Evolutionary conservation across 768 basidiomycete genomes (phyloP).

Genomic region (Xerocomus spinulosus): DNA sequence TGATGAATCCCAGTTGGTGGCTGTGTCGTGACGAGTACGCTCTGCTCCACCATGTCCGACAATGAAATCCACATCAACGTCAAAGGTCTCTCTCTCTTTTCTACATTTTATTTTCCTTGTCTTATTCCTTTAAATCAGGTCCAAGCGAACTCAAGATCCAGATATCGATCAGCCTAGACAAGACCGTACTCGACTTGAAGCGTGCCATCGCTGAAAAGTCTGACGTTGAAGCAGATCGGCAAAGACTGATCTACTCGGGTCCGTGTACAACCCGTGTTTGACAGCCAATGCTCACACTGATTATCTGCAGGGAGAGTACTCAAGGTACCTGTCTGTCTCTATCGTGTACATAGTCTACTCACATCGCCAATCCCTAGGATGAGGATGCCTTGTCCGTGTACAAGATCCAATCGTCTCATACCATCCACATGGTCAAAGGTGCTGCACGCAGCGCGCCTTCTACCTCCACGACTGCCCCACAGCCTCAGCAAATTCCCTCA

Average conservation of each 20-base stretch:
- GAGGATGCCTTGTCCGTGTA: slow-evolving; percentile 79
- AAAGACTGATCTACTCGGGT: slow-evolving; percentile 92
- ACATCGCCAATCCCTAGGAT: slow-evolving; percentile 44
- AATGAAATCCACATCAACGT: slow-evolving; percentile 62
- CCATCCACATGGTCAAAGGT: slow-evolving; percentile 93
- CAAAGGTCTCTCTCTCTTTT: slow-evolving; percentile 47
- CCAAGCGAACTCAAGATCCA: slow-evolving; percentile 92
- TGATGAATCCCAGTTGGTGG: slow-evolving; percentile 1
- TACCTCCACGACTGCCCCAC: slow-evolving; percentile 39
- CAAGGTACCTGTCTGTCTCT: slow-evolving; percentile 43
- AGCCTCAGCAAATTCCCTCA: slow-evolving; percentile 51
- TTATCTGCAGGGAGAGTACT: slow-evolving; percentile 67
- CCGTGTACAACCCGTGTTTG: slow-evolving; percentile 20
- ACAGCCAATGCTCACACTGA: background rate
- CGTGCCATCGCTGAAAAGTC: slow-evolving; percentile 80
- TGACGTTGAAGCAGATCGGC: slow-evolving; percentile 81
- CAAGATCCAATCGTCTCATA: slow-evolving; percentile 87
- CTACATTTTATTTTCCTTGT: too few species aligned
- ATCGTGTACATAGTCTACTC: background rate
- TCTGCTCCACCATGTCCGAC: slow-evolving; percentile 46
- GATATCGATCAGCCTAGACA: slow-evolving; percentile 73
- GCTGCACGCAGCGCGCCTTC: slow-evolving; percentile 43
- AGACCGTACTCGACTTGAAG: slow-evolving; percentile 90
- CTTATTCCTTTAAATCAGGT: slow-evolving; percentile 40
- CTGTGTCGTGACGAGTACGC: slow-evolving; percentile 9